Conservation (phyloP, 2,329 filamentous ascomycete genomes). For the Pezicula radicicola region DNA sequence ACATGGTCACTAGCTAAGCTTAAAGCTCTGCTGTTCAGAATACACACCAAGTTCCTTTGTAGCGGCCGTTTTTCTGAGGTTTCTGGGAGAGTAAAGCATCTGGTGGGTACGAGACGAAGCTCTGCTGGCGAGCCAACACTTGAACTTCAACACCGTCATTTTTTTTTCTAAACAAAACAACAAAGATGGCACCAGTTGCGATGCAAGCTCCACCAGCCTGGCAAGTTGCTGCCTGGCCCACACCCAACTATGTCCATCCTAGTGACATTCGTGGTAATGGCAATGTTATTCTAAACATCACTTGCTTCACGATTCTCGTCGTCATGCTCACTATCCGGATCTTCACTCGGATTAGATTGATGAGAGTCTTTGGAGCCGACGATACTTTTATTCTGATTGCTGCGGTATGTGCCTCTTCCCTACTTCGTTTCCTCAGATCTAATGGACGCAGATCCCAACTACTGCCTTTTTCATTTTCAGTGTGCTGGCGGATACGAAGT, state of each 20-base stretch:
- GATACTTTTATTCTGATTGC: constrained; percentile 42
- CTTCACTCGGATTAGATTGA: constrained; percentile 41
- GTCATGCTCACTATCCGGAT: constrained; percentile 40
- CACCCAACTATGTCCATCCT: constrained; percentile 44
- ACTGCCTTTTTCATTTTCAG: constrained; percentile 35
- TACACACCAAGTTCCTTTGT: no score
- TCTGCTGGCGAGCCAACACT: no score
- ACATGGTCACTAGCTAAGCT: no score
- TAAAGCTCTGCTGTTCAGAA: no score
- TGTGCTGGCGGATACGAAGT: constrained; percentile 30
- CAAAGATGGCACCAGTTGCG: neutral
- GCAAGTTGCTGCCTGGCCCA: constrained; percentile 27
- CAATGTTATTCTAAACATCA: constrained; percentile 38
- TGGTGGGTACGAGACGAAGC: no score
- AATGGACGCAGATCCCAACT: constrained; percentile 23
- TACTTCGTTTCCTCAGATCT: neutral
- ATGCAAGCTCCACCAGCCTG: constrained; percentile 19
- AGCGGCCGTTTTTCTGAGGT: no score
- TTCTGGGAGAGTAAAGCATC: no score
- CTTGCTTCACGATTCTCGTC: constrained; percentile 35
- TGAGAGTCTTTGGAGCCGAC: constrained; percentile 42
- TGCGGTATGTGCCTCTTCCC: constrained; percentile 22
- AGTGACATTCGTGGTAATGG: constrained; percentile 38
- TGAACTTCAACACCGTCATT: neutral
- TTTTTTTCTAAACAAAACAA: neutral